phyloP scores from a whole-genome alignment of 306 rosid genomes.

The Ormosia semicastrata region DNA sequence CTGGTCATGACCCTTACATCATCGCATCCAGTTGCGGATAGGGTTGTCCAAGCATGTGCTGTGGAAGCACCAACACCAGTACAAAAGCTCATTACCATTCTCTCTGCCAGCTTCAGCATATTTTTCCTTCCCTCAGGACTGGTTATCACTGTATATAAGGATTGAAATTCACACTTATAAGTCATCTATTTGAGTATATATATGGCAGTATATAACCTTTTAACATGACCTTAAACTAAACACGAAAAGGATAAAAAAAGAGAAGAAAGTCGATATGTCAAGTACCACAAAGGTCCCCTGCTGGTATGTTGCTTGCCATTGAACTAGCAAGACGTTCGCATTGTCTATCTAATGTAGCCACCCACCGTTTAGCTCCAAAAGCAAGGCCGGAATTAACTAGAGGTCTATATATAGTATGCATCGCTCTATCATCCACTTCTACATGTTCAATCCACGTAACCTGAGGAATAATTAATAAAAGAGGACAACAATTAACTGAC shows the following conservation, averaged over 20 bases:
- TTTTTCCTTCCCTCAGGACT: conserved; percentile 77
- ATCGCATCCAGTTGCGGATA: conserved; percentile 61
- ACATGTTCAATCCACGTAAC: conserved; percentile 90
- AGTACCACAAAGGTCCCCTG: conserved; percentile 65
- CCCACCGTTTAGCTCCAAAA: conserved; percentile 89
- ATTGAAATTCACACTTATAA: not conserved
- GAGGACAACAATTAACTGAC: not conserved
- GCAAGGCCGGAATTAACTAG: conserved; percentile 68
- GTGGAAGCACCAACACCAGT: conserved; percentile 82
- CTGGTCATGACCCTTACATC: conserved; percentile 84
- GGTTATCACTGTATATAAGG: conserved; percentile 46
- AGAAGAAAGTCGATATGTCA: not conserved
- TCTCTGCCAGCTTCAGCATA: conserved; percentile 79
- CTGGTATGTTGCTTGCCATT: conserved; percentile 55
- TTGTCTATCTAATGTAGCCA: conserved; percentile 71
- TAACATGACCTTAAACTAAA: not conserved
- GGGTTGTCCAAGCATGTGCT: conserved; percentile 78
- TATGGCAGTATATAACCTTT: not conserved
- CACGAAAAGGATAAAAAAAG: not conserved
- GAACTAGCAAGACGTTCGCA: conserved; percentile 79
- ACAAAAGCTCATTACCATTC: conserved; percentile 83
- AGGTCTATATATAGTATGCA: conserved; percentile 53
- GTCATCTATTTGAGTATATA: not conserved
- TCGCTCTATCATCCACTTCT: conserved; percentile 62
- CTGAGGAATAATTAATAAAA: conserved; percentile 22